These are phyloP conservation scores for Antrodiella citrinella DNA, from an alignment of 768 basidiomycete genomes.

Conservation along the genomic window DNA sequence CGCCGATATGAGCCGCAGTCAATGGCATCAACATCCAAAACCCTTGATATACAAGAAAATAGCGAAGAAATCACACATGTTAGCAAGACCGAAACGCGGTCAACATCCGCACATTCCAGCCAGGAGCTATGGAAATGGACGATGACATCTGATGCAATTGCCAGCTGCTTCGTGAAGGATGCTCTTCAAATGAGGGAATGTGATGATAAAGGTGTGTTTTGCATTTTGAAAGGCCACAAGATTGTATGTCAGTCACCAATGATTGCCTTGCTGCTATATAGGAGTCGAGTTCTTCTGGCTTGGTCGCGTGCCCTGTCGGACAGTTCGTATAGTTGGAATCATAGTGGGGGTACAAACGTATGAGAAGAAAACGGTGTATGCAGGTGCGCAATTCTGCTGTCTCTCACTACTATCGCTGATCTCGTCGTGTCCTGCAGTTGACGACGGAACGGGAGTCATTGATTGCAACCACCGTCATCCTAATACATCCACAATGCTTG, in stretches of 20 bases:
- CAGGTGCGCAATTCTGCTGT: constrained; percentile 30
- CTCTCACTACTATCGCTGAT: not conserved
- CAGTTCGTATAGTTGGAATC: constrained; percentile 51
- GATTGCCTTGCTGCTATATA: constrained; percentile 16
- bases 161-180: constrained; percentile 19
- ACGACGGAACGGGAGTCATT: constrained; percentile 69
- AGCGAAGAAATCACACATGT: not conserved
- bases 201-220: constrained; percentile 12
- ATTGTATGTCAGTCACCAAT: too few relatives aligned
- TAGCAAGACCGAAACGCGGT: not conserved
- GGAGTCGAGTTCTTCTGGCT: constrained; percentile 64
- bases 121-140: constrained; percentile 19
- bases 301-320: constrained; percentile 62
- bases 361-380: constrained; percentile 54
- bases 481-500: constrained; percentile 18
- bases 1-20: too few relatives aligned
- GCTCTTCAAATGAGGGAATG: constrained; percentile 16
- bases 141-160: constrained; percentile 17
- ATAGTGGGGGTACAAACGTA: constrained; percentile 55
- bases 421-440: constrained; percentile 37
- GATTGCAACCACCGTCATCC: constrained; percentile 50
- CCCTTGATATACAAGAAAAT: not conserved
- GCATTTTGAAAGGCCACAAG: not conserved
- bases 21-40: not conserved
- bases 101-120: constrained; percentile 16